These are phyloP conservation scores for Leishmania major DNA, from an alignment of 208 protist genomes.

Conservation along the genomic window DNA sequence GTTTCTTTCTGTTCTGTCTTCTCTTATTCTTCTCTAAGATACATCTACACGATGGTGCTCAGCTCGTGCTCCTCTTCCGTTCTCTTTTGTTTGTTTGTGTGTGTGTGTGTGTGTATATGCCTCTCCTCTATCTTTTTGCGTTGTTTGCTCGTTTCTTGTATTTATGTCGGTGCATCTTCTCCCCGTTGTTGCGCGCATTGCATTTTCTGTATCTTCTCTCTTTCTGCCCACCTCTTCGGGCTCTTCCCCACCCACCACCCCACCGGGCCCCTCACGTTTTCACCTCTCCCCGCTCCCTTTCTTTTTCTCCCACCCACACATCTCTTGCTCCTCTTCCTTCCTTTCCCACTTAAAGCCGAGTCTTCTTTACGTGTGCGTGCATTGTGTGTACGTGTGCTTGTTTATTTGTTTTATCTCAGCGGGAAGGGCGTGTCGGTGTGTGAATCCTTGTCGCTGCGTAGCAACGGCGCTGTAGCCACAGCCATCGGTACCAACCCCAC, in stretches of 20 bases:
- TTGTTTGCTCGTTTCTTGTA: background rate
- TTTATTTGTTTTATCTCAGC: no score
- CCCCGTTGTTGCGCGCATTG: background rate
- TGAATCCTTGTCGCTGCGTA: background rate
- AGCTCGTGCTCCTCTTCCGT: background rate
- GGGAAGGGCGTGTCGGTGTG: background rate
- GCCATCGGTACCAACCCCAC: no score
- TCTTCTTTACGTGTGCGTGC: background rate
- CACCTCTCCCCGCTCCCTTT: background rate
- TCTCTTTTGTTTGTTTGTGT: background rate
- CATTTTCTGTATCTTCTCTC: background rate
- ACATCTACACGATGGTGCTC: background rate
- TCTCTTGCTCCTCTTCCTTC: background rate
- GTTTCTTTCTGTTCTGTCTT: background rate
- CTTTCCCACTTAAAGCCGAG: background rate
- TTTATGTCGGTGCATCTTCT: no score
- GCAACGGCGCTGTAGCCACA: background rate
- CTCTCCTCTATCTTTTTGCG: background rate
- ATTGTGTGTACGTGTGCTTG: background rate
- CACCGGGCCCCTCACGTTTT: background rate
- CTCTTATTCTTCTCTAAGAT: slow-evolving; percentile 2
- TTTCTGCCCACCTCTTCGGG: background rate
- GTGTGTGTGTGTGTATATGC: background rate
- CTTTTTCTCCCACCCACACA: background rate
- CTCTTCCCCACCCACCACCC: background rate